Evolutionary conservation across 148 eudicot genomes (phyloP), one percentile per base, ranked within the genome.

Genomic region (Arbutus unedo): DNA sequence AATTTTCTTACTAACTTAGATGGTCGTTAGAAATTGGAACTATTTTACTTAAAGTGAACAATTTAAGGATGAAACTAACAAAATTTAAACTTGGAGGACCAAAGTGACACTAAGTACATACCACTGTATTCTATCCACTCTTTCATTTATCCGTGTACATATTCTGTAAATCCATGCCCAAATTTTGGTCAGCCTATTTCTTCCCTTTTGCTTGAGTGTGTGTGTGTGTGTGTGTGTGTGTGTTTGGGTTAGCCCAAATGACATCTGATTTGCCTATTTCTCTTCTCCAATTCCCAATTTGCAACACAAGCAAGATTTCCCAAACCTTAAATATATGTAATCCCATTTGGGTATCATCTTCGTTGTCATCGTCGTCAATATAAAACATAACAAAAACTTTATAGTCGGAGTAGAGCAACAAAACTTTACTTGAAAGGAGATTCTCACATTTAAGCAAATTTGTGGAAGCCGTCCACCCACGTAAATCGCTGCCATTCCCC

Each of bases 381-480:
- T 25, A 9, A 51, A 51, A 19, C 51, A 48, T 4, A 6, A 67
- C 4, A 49, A 49, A 25, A 79, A 60, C 50, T 45, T 56, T 4
- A 15, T 23, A 8, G 41, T 47, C 6, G 72, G 72, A 67, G 73
- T 50, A 50, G 57, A 49, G 73, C 5, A 81, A 66, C 6, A 23
- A 68, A 81, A 68, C 41, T 25, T n/a, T 15, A 48, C 75, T 64
- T 38, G 57, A 74, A 31, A 54, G 14, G 25, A 44, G 31, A 86
- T 56, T 74, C 91, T 88, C 84, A 93, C 98, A 86, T 94, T 94
- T 72, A 92, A 87, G 80, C 79, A 88, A 84, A 94, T 92, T 81
- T 94, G 98, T n/a, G 98, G 95, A 84, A 94, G 90, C 68, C 98
- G 90, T 76, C 94, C 95, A 54, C 98, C 92, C 92, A 94, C 81